Evolutionary conservation across 495 filamentous ascomycete species (phyloP).

Genomic region (Bathelium albidoporum): DNA sequence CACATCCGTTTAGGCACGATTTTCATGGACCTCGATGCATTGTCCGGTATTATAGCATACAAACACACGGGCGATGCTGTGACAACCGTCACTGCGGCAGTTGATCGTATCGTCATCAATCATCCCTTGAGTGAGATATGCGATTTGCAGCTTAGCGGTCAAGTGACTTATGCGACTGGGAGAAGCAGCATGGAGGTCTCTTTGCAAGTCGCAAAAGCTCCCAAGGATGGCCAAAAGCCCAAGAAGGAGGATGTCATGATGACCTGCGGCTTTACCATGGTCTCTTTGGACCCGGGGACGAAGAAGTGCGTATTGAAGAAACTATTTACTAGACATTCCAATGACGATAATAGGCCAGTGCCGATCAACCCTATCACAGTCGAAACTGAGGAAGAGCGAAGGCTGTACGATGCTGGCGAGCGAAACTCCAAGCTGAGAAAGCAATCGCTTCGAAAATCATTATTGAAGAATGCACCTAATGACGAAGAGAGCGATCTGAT

Average conservation of each 20-base stretch:
- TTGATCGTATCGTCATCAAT: conserved; percentile 69
- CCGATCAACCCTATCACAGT: conserved; percentile 48
- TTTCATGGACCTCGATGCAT: conserved; percentile 74
- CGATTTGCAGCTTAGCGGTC: conserved; percentile 68
- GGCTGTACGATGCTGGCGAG: conserved; percentile 58
- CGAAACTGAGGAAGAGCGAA: conserved; percentile 62
- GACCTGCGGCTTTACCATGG: conserved; percentile 78
- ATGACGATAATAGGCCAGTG: conserved; percentile 34
- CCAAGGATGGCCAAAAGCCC: conserved; percentile 44
- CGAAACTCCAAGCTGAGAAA: conserved; percentile 68
- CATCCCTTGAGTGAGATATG: conserved; percentile 66
- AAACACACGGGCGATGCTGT: conserved; percentile 71
- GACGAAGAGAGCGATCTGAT: conserved; percentile 69
- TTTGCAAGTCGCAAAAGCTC: conserved; percentile 58
- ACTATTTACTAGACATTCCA: conserved; percentile 2
- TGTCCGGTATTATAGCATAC: conserved; percentile 71
- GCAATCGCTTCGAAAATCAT: conserved; percentile 47
- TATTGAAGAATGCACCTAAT: conserved; percentile 64
- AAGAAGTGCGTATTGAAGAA: conserved; percentile 46
- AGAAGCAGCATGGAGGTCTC: conserved; percentile 74
- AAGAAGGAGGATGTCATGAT: conserved; percentile 61
- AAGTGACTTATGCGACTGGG: conserved; percentile 72
- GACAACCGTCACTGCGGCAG: conserved; percentile 71
- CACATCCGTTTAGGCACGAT: conserved; percentile 60
- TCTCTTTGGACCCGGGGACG: conserved; percentile 62